A percentile compares a stretch with the other conserved stretches of the same genome.
Evolutionary conservation across 495 filamentous ascomycete genomes (phyloP).

Genomic region (Staphylotrichum longicolle): DNA sequence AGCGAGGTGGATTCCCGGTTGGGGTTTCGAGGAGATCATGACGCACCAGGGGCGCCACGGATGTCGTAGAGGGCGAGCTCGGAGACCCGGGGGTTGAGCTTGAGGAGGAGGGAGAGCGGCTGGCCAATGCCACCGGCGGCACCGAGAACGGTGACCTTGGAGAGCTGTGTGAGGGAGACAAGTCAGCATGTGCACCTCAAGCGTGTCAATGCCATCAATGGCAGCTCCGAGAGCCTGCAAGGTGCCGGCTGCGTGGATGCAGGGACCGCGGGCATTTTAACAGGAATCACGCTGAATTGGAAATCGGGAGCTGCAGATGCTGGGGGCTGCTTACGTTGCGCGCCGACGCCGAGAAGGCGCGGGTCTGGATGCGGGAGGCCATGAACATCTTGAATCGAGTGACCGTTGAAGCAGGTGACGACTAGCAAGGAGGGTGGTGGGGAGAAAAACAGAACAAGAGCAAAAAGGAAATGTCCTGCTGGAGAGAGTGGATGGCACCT

Average conservation of each 20-base stretch:
- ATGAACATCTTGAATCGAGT: slow-evolving; percentile 65
- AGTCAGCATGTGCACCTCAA: slow-evolving; percentile 31
- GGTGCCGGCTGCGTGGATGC: background rate
- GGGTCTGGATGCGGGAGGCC: slow-evolving; percentile 75
- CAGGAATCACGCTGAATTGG: background rate
- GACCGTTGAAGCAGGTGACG: background rate
- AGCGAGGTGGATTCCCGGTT: background rate
- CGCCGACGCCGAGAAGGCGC: slow-evolving; percentile 91
- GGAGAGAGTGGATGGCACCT: background rate
- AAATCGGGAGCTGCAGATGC: too few relatives aligned
- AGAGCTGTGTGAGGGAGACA: slow-evolving; percentile 57
- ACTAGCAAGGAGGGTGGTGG: slow-evolving; percentile 11
- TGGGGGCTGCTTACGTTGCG: slow-evolving; percentile 62
- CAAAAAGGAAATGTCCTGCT: slow-evolving; percentile 20
- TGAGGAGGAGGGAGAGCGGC: slow-evolving; percentile 93
- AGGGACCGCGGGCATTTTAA: background rate
- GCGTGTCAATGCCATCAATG: slow-evolving; percentile 5
- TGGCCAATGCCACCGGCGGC: slow-evolving; percentile 97
- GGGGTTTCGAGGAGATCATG: background rate
- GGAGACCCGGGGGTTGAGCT: slow-evolving; percentile 90
- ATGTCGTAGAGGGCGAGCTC: slow-evolving; percentile 98
- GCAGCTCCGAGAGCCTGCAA: too few relatives aligned
- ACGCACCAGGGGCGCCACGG: slow-evolving; percentile 83
- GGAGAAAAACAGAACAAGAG: slow-evolving; percentile 17
- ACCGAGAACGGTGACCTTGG: slow-evolving; percentile 95